These are phyloP conservation scores for Protomyces arabidopsidicola DNA, from an alignment of 1,139 yeast genomes.

Conservation along the genomic window DNA sequence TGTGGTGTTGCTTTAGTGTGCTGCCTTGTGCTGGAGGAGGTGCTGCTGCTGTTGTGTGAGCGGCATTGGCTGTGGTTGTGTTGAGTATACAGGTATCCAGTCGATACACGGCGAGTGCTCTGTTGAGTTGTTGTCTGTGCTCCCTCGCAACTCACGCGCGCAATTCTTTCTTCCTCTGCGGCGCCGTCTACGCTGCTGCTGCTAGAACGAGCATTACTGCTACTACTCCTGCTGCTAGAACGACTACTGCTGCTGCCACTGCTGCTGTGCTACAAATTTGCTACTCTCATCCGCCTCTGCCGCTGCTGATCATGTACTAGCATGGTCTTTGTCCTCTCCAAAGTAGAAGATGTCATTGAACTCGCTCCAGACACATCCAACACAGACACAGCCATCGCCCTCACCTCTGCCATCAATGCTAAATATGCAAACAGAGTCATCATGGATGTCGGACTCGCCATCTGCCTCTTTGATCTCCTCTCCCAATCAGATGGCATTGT, in stretches of 20 bases:
- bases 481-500: conserved; percentile 80
- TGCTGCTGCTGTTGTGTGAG: no score
- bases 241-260: not conserved
- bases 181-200: not conserved
- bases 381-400: conserved; percentile 62
- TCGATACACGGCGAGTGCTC: not conserved
- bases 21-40: not conserved
- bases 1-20: not conserved
- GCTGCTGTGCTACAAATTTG: not conserved
- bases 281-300: not conserved
- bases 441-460: conserved; percentile 74
- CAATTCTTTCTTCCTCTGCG: no score
- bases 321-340: conserved; percentile 75
- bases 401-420: conserved; percentile 73
- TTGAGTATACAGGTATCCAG: not conserved
- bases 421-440: conserved; percentile 82
- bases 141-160: no score
- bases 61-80: not conserved
- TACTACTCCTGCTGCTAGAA: not conserved
- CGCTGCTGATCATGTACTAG: not conserved
- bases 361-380: conserved; percentile 82
- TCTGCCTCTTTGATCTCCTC: conserved; percentile 77
- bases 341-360: conserved; percentile 74
- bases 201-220: not conserved
- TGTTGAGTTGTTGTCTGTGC: no score